Evolutionary conservation across 306 rosid genomes (phyloP).

Genomic region (cucumber (Cucumis sativus)): Cucumber_9930_V3 NC_026660.2:27394501-27395000

Average conservation of each 20-base stretch:
- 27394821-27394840: not conserved
- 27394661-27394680: not conserved
- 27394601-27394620: not conserved
- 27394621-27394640: not conserved
- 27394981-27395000: not conserved
- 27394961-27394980: not conserved
- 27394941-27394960: not conserved
- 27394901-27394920: not conserved
- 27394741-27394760: no score
- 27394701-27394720: no score
- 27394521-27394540: not conserved
- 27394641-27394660: not conserved
- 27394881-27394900: not conserved
- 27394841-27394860: not conserved
- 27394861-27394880: not conserved
- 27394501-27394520: not conserved
- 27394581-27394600: not conserved
- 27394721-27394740: no score
- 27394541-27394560: not conserved
- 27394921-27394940: not conserved
- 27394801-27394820: not conserved
- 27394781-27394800: not conserved
- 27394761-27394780: no score
- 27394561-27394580: not conserved
- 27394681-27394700: not conserved